phyloP scores from a whole-genome alignment of 169 alveolate genomes.

The Nephromyces sp. region DNA sequence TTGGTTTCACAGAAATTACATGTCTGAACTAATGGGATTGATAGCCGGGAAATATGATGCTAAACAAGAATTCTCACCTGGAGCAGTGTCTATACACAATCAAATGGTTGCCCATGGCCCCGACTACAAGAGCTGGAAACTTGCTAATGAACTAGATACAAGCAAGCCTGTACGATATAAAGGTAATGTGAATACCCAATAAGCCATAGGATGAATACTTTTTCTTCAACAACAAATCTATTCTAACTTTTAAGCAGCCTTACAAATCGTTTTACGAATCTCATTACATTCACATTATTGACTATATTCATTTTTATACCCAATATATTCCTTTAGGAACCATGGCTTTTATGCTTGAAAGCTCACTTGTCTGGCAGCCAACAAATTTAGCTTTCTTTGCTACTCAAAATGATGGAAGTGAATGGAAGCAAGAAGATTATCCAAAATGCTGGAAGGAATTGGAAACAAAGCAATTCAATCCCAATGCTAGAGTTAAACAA shows the following conservation, averaged over 20 bases:
- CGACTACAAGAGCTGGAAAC: constrained; percentile 51
- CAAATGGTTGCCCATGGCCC: constrained; percentile 70
- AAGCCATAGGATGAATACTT: neutral
- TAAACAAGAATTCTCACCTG: constrained; percentile 52
- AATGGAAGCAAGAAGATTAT: constrained; percentile 2
- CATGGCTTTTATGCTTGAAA: constrained; percentile 70
- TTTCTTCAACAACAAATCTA: neutral
- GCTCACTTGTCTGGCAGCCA: constrained; percentile 23
- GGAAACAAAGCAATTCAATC: neutral
- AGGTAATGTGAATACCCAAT: constrained; percentile 11
- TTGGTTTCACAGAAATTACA: constrained; percentile 65
- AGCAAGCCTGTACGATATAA: constrained; percentile 40
- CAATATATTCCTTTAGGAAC: constrained; percentile 1
- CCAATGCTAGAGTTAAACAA: no score
- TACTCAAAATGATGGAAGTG: constrained; percentile 36
- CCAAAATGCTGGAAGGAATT: neutral
- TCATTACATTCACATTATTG: no score
- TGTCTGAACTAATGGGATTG: constrained; percentile 76
- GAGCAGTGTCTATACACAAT: constrained; percentile 53
- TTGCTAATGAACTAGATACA: constrained; percentile 32
- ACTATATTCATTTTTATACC: neutral
- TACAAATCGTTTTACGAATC: no score
- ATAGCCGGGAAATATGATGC: constrained; percentile 69
- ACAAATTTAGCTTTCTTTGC: neutral
- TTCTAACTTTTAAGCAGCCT: no score